Evolutionary conservation across 176 grass and related monocot genomes (phyloP), one percentile per base, ranked within the genome.

Genomic region (Oryza rufipogon): DNA sequence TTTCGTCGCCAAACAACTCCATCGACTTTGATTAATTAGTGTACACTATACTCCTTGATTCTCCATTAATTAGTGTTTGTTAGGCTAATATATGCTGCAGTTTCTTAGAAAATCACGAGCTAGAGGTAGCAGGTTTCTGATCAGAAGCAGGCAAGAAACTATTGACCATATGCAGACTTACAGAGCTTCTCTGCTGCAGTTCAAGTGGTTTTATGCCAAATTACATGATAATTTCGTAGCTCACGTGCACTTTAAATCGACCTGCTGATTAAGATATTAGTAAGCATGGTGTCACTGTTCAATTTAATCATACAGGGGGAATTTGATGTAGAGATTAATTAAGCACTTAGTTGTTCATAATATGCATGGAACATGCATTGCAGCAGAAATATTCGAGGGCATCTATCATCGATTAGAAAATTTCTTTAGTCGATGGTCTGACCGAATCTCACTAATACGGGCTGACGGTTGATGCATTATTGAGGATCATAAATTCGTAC

Each of bases 401-500:
- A 23, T 72, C 73, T 66, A 38, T 56, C 52, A 44, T 52, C 19
- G 34, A 77, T 51, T 82, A 61, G 51, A 82, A 13, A 82, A 84
- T 8, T 58, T 42, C 41, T 4, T 33, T 22, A 73, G 67, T 44
- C 15, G 25, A 68, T 30, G 47, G 14, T 78, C 83, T 78, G 74
- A 82, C 79, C 68, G 79, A 86, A 90, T 86, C 79, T 73, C 88
- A 86, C 79, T 82, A 33, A 73, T 65, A 7, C 17, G 26, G 25
- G 16, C 23, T 20, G 7, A 77, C 79, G 77, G 78, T 72, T 86
- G 79, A 33, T 78, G 66, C 73, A 78, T 90, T 78, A 47, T 72
- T 58, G 19, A 23, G 12, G 19, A 77, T 60, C 14, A 71, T 82
- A 65, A 78, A 47, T 90, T 82, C 39, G 13, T 38, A 75, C 74